Conservation (phyloP, 768 basidiomycete genomes). For the Amanita exitialis region DNA sequence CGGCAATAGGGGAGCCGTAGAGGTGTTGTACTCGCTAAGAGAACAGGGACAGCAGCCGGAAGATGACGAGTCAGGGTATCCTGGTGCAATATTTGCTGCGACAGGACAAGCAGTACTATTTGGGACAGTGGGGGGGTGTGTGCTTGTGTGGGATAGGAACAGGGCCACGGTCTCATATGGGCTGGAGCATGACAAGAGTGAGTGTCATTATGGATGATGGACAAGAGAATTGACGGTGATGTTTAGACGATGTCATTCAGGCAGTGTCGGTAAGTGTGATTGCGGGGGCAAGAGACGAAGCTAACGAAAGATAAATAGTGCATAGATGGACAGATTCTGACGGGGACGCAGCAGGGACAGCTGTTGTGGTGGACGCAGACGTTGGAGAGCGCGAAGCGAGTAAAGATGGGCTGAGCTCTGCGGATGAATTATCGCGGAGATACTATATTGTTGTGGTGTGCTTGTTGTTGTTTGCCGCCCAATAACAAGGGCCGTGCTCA, state of each 20-base stretch:
- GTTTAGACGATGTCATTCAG: slow-evolving; percentile 28
- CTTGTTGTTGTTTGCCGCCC: slow-evolving; percentile 26
- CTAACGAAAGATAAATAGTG: slow-evolving; percentile 20
- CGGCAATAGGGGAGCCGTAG: slow-evolving; percentile 42
- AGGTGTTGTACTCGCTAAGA: slow-evolving; percentile 38
- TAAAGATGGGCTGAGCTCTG: not conserved
- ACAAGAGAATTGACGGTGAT: slow-evolving; percentile 10
- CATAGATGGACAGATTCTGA: slow-evolving; percentile 43
- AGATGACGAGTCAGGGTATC: slow-evolving; percentile 13
- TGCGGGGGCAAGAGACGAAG: not conserved
- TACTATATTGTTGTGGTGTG: slow-evolving; percentile 12
- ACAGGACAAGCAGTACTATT: slow-evolving; percentile 45
- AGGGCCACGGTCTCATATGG: slow-evolving; percentile 46
- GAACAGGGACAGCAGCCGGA: slow-evolving; percentile 24
- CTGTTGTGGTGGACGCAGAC: slow-evolving; percentile 48
- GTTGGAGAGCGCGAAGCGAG: slow-evolving; percentile 7
- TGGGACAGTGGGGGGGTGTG: slow-evolving; percentile 41
- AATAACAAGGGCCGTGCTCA: slow-evolving; percentile 25
- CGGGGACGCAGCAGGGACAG: slow-evolving; percentile 44
- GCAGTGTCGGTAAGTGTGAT: slow-evolving; percentile 27
- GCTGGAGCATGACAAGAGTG: slow-evolving; percentile 52
- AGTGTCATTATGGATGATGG: slow-evolving; percentile 12
- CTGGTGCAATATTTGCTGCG: slow-evolving; percentile 46
- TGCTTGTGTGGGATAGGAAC: slow-evolving; percentile 54
- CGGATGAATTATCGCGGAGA: not conserved